Base-by-base conservation (phyloP, 768 basidiomycete genomes). In the Xanthoconium stramineum region DNA sequence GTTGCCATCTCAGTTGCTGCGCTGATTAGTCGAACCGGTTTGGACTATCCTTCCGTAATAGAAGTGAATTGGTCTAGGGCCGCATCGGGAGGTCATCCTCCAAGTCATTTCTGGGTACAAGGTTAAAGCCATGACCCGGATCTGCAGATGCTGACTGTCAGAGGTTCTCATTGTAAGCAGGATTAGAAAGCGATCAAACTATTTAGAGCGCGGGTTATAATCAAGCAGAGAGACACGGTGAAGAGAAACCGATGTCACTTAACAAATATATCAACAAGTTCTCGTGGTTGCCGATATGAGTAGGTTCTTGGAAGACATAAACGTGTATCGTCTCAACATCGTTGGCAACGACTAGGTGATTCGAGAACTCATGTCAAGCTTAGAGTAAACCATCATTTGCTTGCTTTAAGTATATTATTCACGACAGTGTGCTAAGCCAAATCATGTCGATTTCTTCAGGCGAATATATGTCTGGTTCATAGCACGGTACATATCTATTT, bases 401-500 rank as follows among this genome's bases (percentile, higher is more conserved):
- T 24, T 24, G 24, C 24, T 24, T 44, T 24, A 20, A 43, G 53
- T 24, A 36, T 36, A 48, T 61, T 57, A 59, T 60, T 65, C 54
- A 61, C 60, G 28, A 38, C 12, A 32, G 17, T 15, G 39, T 10
- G 51, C n/a, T 30, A 33, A 17, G 28, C 42, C 30, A 17, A 47
- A 51, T 47, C 49, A 57, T 24, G 60, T 48, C 39, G 50, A 59
- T 50, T 48, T 29, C 58, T 50, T 53, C 28, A 75, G 48, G 40
- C 80, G 71, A 15, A 64, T 53, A 36, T 63, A 66, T 47, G 74
- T 76, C 67, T 91, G 89, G 56, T 84, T 83, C 13, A 89, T 67
- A 6, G 88, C 89, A 36, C 87, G 81, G 60, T 80, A 75, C 43
- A 91, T 67, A 62, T 86, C 82, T 35, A 75, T 70, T 29, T 72